These are phyloP conservation scores for Phytophthora cactorum DNA, from an alignment of 352 stramenopile genomes.

Conservation along the genomic window DNA sequence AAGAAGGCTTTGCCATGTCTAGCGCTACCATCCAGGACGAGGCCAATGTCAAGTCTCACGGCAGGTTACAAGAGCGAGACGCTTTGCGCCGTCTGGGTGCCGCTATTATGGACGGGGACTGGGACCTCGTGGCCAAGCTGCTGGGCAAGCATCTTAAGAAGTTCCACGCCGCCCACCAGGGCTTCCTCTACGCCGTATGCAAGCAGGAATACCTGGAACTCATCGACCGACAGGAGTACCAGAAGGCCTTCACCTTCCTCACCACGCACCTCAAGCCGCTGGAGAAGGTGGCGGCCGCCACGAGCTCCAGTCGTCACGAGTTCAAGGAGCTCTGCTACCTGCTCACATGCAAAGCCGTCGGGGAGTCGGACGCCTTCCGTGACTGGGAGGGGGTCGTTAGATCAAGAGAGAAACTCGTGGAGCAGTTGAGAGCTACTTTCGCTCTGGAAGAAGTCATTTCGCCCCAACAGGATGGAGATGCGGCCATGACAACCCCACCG, in stretches of 20 bases:
- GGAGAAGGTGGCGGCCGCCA: constrained; percentile 78
- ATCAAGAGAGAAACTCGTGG: constrained; percentile 85
- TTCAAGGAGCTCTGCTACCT: constrained; percentile 92
- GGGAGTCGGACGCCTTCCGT: constrained; percentile 82
- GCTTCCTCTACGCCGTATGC: constrained; percentile 89
- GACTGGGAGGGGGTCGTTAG: constrained; percentile 84
- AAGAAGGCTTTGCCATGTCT: constrained; percentile 80
- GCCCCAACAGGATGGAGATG: constrained; percentile 43
- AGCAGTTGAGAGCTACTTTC: constrained; percentile 85
- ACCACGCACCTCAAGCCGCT: constrained; percentile 89
- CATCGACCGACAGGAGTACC: constrained; percentile 89
- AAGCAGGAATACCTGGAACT: constrained; percentile 91
- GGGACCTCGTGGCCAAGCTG: constrained; percentile 86
- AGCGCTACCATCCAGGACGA: constrained; percentile 90
- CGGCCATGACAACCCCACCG: constrained; percentile 17
- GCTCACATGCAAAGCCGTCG: constrained; percentile 89
- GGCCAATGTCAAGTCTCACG: constrained; percentile 83
- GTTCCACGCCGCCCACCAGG: constrained; percentile 79
- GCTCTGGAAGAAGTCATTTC: constrained; percentile 79
- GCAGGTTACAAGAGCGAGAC: constrained; percentile 75
- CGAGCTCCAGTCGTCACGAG: constrained; percentile 75
- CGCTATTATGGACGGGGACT: constrained; percentile 85
- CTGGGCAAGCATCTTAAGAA: constrained; percentile 83
- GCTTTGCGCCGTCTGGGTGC: constrained; percentile 75
- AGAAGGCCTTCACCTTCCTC: constrained; percentile 91